These are phyloP conservation scores for Silybum marianum DNA, from an alignment of 129 eudicot genomes.

Conservation along the genomic window DNA sequence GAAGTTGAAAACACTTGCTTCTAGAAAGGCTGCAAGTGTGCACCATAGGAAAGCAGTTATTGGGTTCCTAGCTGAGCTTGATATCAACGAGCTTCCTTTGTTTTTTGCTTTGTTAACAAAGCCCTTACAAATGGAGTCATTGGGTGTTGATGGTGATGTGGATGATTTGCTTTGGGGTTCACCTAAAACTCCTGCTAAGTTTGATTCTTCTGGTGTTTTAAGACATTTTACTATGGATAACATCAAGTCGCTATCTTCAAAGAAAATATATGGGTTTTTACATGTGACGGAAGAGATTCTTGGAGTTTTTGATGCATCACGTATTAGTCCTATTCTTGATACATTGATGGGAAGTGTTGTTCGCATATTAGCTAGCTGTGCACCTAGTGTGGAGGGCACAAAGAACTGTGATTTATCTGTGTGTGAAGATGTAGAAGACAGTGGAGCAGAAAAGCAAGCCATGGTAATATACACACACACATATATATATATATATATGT, in stretches of 20 bases:
- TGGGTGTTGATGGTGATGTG: slow-evolving; percentile 41
- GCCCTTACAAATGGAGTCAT: slow-evolving; percentile 51
- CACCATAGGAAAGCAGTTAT: slow-evolving; percentile 80
- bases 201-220: slow-evolving; percentile 45
- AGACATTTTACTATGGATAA: slow-evolving; percentile 54
- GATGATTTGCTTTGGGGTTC: slow-evolving; percentile 41
- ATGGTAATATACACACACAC: slow-evolving; percentile 43
- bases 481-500: neutral
- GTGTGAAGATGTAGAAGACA: slow-evolving; percentile 16
- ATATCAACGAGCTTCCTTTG: slow-evolving; percentile 76
- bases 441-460: slow-evolving; percentile 40
- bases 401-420: slow-evolving; percentile 12
- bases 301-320: slow-evolving; percentile 71
- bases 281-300: slow-evolving; percentile 83
- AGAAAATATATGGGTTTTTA: slow-evolving; percentile 75
- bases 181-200: slow-evolving; percentile 24
- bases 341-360: slow-evolving; percentile 72
- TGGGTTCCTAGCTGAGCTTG: slow-evolving; percentile 75
- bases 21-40: slow-evolving; percentile 80
- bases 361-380: slow-evolving; percentile 70
- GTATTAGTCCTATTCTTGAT: slow-evolving; percentile 65
- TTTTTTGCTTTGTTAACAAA: slow-evolving; percentile 64
- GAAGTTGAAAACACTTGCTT: slow-evolving; percentile 66
- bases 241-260: slow-evolving; percentile 67
- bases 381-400: slow-evolving; percentile 32